A percentile compares a stretch with the other conserved stretches of the same genome.
Conservation (phyloP, 1,284 basidiomycete genomes). For the Malassezia restricta region DNA sequence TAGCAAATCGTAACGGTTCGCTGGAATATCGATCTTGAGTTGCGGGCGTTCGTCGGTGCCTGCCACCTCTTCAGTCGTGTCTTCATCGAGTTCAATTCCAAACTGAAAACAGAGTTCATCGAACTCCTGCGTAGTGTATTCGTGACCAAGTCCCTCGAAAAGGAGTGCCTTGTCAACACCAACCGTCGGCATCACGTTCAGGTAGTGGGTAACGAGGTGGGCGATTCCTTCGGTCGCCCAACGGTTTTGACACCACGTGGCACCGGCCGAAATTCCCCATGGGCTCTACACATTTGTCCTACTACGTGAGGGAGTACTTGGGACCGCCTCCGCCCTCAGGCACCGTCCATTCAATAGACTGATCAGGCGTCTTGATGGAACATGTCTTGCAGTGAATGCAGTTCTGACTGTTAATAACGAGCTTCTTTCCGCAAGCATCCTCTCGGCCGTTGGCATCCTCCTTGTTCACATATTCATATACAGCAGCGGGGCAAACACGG, state of each 20-base stretch:
- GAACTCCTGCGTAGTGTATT: constrained; percentile 69
- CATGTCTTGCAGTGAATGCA: constrained; percentile 46
- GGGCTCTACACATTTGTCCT: not conserved
- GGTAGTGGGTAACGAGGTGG: not conserved
- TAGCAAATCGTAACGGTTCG: constrained; percentile 89
- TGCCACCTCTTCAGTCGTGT: constrained; percentile 79
- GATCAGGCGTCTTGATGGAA: constrained; percentile 42
- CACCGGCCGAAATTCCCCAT: not conserved
- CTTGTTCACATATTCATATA: constrained; percentile 81
- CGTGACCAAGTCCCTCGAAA: constrained; percentile 69
- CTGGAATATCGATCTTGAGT: constrained; percentile 97
- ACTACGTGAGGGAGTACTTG: constrained; percentile 35
- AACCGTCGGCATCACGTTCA: constrained; percentile 69
- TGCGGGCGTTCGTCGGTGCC: constrained; percentile 70
- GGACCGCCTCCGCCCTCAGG: constrained; percentile 45
- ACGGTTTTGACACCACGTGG: not conserved
- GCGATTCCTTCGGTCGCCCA: too few species aligned
- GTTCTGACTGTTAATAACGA: constrained; percentile 86
- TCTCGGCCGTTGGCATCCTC: constrained; percentile 54
- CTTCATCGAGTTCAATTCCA: constrained; percentile 92
- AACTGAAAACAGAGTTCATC: constrained; percentile 94
- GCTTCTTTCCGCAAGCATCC: constrained; percentile 61
- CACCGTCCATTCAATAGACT: constrained; percentile 39
- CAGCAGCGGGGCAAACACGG: constrained; percentile 82
- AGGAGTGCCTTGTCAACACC: constrained; percentile 89